These are phyloP conservation scores for Mikania micrantha DNA, from an alignment of 129 eudicot species.

Conservation along the genomic window DNA sequence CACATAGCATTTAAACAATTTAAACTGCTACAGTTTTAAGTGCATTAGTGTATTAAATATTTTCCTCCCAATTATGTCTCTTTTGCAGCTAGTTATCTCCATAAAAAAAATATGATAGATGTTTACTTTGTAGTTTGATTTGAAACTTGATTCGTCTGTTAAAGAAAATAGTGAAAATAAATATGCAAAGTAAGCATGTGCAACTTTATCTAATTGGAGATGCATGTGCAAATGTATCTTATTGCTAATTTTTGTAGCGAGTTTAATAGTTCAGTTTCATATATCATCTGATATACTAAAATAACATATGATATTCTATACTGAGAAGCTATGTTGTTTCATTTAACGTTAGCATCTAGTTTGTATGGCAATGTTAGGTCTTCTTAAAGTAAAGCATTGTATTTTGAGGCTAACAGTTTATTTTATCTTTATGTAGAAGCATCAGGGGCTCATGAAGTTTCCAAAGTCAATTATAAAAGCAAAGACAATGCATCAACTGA, in stretches of 20 bases:
- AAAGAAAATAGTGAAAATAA: background rate
- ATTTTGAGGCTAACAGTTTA: conserved; percentile 4
- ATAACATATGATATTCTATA: background rate
- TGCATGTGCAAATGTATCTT: background rate
- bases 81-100: background rate
- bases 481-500: background rate
- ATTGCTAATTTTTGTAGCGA: background rate
- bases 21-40: background rate
- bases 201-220: background rate
- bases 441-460: conserved; percentile 18
- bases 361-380: background rate
- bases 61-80: background rate
- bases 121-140: background rate
- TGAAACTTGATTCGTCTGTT: background rate
- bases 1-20: background rate
- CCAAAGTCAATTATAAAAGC: background rate
- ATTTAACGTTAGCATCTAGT: background rate
- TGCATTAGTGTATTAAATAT: background rate
- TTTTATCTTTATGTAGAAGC: conserved; percentile 28
- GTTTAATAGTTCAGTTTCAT: background rate
- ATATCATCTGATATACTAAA: background rate
- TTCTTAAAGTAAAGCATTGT: background rate
- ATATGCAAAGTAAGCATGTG: background rate
- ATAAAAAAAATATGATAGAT: background rate
- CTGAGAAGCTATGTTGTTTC: background rate